A percentile compares a stretch with the other conserved stretches of the same genome.
Conservation (phyloP, 2,329 filamentous ascomycete species). For the Diaporthe humulicola region DNA sequence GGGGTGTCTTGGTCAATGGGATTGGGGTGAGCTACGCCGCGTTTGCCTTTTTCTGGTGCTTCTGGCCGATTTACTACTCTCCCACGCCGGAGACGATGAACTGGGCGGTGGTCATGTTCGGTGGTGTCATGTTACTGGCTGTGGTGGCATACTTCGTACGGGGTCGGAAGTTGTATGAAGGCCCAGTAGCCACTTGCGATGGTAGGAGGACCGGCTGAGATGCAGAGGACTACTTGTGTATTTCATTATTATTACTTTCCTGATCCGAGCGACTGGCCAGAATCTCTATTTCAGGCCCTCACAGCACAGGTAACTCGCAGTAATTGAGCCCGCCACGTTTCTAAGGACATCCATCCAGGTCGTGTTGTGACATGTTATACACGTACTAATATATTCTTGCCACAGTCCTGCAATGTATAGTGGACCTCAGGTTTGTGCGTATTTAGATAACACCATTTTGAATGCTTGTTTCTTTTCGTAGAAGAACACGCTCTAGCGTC, state of each 20-base stretch:
- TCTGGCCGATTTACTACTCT: conserved; percentile 57
- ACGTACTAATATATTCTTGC: too few species aligned
- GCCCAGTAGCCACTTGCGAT: conserved; percentile 22
- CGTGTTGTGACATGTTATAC: too few species aligned
- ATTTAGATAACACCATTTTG: not conserved
- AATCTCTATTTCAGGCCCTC: too few species aligned
- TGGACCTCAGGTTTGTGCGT: too few species aligned
- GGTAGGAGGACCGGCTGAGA: not conserved
- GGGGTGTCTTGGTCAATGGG: conserved; percentile 56
- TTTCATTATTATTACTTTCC: not conserved
- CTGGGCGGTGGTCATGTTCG: conserved; percentile 61
- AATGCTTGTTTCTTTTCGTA: not conserved
- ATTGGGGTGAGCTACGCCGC: conserved; percentile 59
- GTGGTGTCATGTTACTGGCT: conserved; percentile 53
- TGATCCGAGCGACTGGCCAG: too few species aligned
- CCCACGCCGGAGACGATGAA: conserved; percentile 60
- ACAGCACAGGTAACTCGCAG: too few species aligned
- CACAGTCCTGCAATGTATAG: too few species aligned
- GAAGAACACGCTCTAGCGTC: not conserved
- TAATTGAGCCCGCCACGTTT: too few species aligned
- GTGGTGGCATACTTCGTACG: conserved; percentile 53
- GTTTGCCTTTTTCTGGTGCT: conserved; percentile 61
- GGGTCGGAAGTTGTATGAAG: conserved; percentile 40
- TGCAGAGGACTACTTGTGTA: not conserved
- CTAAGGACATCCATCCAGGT: too few species aligned